These are phyloP conservation scores for Cucumis sativus DNA, from an alignment of 306 rosid genomes.

Conservation along the genomic window DNA sequence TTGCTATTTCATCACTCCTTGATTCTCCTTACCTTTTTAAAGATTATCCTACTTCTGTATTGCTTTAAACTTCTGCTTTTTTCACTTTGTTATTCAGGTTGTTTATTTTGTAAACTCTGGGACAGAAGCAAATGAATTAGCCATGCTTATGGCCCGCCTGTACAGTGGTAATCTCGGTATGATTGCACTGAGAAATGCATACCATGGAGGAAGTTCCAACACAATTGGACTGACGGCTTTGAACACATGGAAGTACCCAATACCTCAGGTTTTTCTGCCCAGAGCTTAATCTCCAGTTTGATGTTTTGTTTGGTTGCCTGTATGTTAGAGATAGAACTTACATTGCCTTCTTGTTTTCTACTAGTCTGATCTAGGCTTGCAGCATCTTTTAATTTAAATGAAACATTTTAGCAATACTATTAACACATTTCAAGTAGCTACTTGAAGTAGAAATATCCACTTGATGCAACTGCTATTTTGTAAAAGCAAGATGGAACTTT, in stretches of 20 bases:
- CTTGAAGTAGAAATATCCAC: background rate
- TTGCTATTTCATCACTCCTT: background rate
- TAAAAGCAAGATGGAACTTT: background rate
- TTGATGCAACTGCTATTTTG: background rate
- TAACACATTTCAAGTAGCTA: background rate
- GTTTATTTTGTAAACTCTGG: conserved; percentile 92
- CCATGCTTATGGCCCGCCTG: conserved; percentile 88
- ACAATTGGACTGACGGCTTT: conserved; percentile 74
- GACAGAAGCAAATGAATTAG: conserved; percentile 84
- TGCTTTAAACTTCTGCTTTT: background rate
- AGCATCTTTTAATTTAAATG: background rate
- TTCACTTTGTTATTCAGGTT: conserved; percentile 39
- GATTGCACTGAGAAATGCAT: conserved; percentile 83
- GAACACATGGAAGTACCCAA: conserved; percentile 81
- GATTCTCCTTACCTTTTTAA: background rate
- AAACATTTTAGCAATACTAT: background rate
- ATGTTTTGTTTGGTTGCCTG: background rate
- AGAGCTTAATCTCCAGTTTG: background rate
- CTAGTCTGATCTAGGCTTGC: background rate
- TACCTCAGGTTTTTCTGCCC: conserved; percentile 56
- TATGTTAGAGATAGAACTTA: background rate
- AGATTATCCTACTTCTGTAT: background rate
- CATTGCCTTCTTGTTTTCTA: conserved; percentile 2
- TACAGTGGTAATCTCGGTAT: conserved; percentile 71
- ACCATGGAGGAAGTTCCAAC: conserved; percentile 83